These are phyloP conservation scores for Chaetomiaceae sp. DNA, from an alignment of 2,329 filamentous ascomycete species.

Conservation along the genomic window DNA sequence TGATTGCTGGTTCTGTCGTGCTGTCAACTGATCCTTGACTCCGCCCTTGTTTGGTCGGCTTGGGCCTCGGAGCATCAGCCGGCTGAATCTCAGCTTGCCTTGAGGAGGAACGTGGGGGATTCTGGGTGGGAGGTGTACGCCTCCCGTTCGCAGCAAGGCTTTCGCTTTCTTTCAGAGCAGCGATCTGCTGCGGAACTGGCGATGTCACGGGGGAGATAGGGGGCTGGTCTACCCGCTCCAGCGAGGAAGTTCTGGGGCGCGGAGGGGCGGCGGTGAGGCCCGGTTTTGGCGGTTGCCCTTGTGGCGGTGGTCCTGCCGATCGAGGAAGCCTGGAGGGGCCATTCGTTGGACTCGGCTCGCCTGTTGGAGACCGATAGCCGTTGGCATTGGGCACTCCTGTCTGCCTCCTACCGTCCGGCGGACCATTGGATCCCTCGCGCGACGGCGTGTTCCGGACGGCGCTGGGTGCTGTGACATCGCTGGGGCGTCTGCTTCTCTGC, in stretches of 20 bases:
- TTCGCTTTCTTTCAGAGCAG: slow-evolving; percentile 41
- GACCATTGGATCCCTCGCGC: slow-evolving; percentile 50
- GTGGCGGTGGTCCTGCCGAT: slow-evolving; percentile 44
- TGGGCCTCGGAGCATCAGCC: slow-evolving; percentile 36
- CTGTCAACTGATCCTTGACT: slow-evolving; percentile 66
- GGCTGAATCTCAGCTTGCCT: slow-evolving; percentile 33
- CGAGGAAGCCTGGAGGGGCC: slow-evolving; percentile 39
- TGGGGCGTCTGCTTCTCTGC: slow-evolving; percentile 32
- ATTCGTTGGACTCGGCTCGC: slow-evolving; percentile 32
- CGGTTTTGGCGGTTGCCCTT: slow-evolving; percentile 51
- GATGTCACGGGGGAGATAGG: slow-evolving; percentile 41
- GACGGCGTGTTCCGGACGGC: slow-evolving; percentile 38
- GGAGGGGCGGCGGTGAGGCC: slow-evolving; percentile 37
- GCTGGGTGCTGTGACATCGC: slow-evolving; percentile 29
- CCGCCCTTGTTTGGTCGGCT: slow-evolving; percentile 49
- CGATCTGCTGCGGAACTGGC: slow-evolving; percentile 40
- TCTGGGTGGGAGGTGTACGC: slow-evolving; percentile 53
- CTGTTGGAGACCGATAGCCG: slow-evolving; percentile 39
- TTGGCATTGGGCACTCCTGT: slow-evolving; percentile 39
- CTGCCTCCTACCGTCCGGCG: slow-evolving; percentile 47
- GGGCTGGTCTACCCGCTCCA: slow-evolving; percentile 39
- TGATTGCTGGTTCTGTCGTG: slow-evolving; percentile 53
- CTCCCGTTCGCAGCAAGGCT: slow-evolving; percentile 54
- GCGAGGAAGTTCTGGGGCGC: slow-evolving; percentile 47
- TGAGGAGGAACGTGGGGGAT: slow-evolving; percentile 29